Percentiles rank a stretch among this genome's conserved stretches.
These are phyloP conservation scores for Kwoniella shandongensis DNA, from an alignment of 768 basidiomycete genomes.

Conservation along the genomic window DNA sequence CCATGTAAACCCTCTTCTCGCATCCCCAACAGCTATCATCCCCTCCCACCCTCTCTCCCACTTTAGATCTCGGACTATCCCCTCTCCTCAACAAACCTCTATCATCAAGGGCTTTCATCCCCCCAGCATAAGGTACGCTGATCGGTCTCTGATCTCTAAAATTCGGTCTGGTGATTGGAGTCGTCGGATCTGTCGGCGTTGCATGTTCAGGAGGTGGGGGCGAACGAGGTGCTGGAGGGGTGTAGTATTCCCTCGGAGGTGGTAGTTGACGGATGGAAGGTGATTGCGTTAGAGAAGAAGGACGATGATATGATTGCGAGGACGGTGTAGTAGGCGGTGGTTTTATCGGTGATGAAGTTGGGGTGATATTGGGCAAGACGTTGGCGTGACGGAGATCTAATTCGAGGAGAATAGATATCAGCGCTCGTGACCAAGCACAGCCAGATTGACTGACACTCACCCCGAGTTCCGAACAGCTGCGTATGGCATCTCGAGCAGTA, in stretches of 20 bases:
- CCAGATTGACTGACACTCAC: too few species aligned
- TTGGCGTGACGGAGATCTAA: constrained; percentile 39
- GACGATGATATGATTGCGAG: constrained; percentile 12
- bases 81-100: constrained; percentile 38
- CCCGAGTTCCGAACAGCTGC: constrained; percentile 44
- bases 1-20: constrained; percentile 48
- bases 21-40: constrained; percentile 44
- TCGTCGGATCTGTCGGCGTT: constrained; percentile 21
- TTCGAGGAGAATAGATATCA: too few species aligned
- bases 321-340: constrained; percentile 8
- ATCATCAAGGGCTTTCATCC: constrained; percentile 41
- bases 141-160: constrained; percentile 35
- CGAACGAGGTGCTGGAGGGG: constrained; percentile 24
- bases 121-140: constrained; percentile 39
- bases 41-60: constrained; percentile 38
- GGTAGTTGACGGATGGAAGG: constrained; percentile 16
- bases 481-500: constrained; percentile 48
- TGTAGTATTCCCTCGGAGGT: constrained; percentile 41
- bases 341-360: constrained; percentile 19
- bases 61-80: constrained; percentile 45
- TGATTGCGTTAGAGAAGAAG: constrained; percentile 20
- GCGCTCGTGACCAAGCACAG: neutral
- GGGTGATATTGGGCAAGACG: constrained; percentile 29
- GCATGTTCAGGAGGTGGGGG: constrained; percentile 17
- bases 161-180: constrained; percentile 37